Evolutionary conservation across 1,284 basidiomycete genomes (phyloP), one percentile per base, ranked within the genome.

Genomic region (Cryptococcus neoformans): DNA sequence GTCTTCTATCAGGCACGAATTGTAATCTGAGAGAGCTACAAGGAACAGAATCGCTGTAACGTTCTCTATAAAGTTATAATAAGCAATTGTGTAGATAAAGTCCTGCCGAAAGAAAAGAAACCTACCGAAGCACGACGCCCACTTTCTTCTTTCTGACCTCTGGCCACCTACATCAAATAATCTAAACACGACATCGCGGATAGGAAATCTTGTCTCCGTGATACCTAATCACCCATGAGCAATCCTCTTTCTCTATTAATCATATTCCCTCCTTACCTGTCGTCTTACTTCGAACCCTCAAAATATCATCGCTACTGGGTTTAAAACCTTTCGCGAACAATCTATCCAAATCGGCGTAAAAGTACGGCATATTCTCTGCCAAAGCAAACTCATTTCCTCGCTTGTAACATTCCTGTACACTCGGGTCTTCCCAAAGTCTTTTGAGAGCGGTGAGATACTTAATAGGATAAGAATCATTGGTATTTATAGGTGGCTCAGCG

Each of bases 131-230:
- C 81, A 83, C 64, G 80, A 67, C 73, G 81, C 80, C 79, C 73
- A 69, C 56, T 67, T 63, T 28, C 67, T 55, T 48, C 67, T 53
- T 46, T 63, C 64, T 41, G 63, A 60, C 38, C 95, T 82, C 79
- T 97, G 95, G 21, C 94, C 95, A 65, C 94, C 93, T 51, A 97
- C 92, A 78, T 97, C 92, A 75, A 96, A 92, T 39, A 96, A 79
- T 68, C 88, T 87, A 68, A 74, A 73, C 17, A 62, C 63, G 42
- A 74, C 57, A 44, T 76, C 72, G 39, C 64, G 60, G 36, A 79
- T 71, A 48, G 83, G 81, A 77, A 97, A 96, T 21, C 85, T 84
- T 0, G 91, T 96, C 77, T 96, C 92, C n/a, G 88, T 91, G 71
- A 97, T 96, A 38, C 93, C 92, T 28, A 12, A n/a, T 2, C 17